A percentile compares a stretch with the other conserved stretches of the same genome.
Evolutionary conservation across 2,329 filamentous ascomycete genomes (phyloP).

Genomic region (Lachnellula willkommii): DNA sequence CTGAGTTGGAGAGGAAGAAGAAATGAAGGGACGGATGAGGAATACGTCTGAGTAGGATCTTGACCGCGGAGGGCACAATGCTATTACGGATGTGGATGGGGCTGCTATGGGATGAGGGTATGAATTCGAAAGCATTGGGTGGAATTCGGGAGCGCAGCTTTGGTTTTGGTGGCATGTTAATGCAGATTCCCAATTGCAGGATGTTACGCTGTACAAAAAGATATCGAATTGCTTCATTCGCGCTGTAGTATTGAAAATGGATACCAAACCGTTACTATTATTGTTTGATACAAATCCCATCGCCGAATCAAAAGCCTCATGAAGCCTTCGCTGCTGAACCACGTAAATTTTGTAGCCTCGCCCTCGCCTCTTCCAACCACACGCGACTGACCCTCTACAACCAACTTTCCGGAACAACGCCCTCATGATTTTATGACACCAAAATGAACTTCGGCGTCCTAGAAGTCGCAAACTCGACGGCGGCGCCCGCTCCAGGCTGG

Average conservation of each 20-base stretch:
- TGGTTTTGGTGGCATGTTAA: background rate
- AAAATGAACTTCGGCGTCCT: conserved; percentile 74
- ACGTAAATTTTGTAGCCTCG: conserved; percentile 14
- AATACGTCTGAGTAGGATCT: background rate
- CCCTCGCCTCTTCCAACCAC: conserved; percentile 13
- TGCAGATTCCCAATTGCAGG: conserved; percentile 3
- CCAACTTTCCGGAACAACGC: background rate
- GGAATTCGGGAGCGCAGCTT: background rate
- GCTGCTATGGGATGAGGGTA: background rate
- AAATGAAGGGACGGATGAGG: conserved; percentile 31
- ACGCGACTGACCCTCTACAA: conserved; percentile 1
- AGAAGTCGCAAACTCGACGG: conserved; percentile 68
- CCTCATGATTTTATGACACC: conserved; percentile 8
- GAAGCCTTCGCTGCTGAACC: background rate
- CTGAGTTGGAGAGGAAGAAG: conserved; percentile 64
- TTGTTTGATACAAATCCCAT: background rate
- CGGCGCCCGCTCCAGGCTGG: conserved; percentile 75
- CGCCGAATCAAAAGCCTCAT: background rate
- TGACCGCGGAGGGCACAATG: background rate
- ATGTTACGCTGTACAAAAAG: conserved; percentile 17
- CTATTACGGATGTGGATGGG: background rate
- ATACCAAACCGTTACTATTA: conserved; percentile 1
- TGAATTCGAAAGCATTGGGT: background rate
- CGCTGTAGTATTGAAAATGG: conserved; percentile 14
- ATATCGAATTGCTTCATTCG: conserved; percentile 15